phyloP scores from a whole-genome alignment of 768 basidiomycete genomes.

The Amanita subjunquillea region DNA sequence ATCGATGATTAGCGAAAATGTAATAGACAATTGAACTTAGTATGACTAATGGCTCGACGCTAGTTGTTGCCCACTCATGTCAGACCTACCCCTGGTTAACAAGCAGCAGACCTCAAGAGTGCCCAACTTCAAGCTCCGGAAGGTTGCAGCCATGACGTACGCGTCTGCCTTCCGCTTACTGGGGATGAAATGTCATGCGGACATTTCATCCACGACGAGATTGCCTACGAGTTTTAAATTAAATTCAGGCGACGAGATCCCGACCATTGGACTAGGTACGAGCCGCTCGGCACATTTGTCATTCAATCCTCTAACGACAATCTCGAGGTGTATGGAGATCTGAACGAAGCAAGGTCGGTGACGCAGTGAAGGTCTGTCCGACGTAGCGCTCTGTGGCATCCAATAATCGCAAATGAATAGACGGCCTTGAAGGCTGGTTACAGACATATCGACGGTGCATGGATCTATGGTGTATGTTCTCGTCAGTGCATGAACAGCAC shows the following conservation, averaged over 20 bases:
- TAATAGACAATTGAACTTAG: neutral
- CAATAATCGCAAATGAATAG: conserved; percentile 16
- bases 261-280: conserved; percentile 54
- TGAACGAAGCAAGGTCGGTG: conserved; percentile 45
- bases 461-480: conserved; percentile 47
- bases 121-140: neutral
- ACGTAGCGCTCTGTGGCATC: neutral
- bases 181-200: conserved; percentile 2
- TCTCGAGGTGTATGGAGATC: conserved; percentile 55
- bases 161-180: neutral
- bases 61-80: neutral
- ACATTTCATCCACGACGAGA: conserved; percentile 3
- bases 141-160: conserved; percentile 11
- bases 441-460: conserved; percentile 66
- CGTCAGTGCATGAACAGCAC: neutral
- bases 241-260: conserved; percentile 60
- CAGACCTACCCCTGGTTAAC: neutral
- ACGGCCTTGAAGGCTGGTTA: conserved; percentile 54
- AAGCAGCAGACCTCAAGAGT: neutral
- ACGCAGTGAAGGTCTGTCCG: conserved; percentile 45
- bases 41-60: neutral
- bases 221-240: conserved; percentile 44
- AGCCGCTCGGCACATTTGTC: neutral
- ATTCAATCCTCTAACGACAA: neutral
- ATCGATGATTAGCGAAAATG: conserved; percentile 24